Base-by-base conservation (phyloP, 495 filamentous ascomycete genomes). In the Penicillium cinerascens region DNA sequence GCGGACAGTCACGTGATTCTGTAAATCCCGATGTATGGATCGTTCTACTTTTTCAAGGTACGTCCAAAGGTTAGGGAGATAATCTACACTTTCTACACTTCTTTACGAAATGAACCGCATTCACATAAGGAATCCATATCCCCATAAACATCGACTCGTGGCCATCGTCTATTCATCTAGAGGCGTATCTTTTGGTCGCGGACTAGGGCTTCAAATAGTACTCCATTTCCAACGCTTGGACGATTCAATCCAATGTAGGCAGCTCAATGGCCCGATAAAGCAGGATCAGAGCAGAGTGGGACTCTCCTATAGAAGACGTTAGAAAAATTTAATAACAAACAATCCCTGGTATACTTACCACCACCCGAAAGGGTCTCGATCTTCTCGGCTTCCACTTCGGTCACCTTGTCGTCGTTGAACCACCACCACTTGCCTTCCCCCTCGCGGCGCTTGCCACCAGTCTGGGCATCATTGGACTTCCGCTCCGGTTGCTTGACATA, bases 361-460 rank as follows among this genome's bases (percentile, higher is more conserved):
- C 93, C 93, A 54, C 93, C 93, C 46, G 90, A 80, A 54, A 98
- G 78, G 6, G 86, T 84, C 63, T 92, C 87, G 57, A 98, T 95
- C 75, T 93, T 95, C 59, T 96, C 91, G 8, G 81, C 72, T 3
- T 92, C 86, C 23, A 98, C 93, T 71, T 97, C 95, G 36, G 87
- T 82, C 10, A 98, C 95, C 69, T 92, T 95, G 63, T 98, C 95
- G 61, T 98, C 93, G 65, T 98, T 96, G 79, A 98, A 98, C 91
- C 93, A 97, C 91, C 93, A 98, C 93, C 93, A 98, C 58, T 92
- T 96, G 49, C 85, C 91, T 56, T 96, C 91, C 49, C 92, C 87
- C 56, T 85, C 83, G 50, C 82, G 82, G 58, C 83, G 72, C 76
- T 88, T 88, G 52, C 83, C 85, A 17, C 60, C 66, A 4, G 83